A percentile compares a stretch with the other conserved stretches of the same genome.
These are phyloP conservation scores for Quercus gilva DNA, from an alignment of 306 rosid species.

Conservation along the genomic window DNA sequence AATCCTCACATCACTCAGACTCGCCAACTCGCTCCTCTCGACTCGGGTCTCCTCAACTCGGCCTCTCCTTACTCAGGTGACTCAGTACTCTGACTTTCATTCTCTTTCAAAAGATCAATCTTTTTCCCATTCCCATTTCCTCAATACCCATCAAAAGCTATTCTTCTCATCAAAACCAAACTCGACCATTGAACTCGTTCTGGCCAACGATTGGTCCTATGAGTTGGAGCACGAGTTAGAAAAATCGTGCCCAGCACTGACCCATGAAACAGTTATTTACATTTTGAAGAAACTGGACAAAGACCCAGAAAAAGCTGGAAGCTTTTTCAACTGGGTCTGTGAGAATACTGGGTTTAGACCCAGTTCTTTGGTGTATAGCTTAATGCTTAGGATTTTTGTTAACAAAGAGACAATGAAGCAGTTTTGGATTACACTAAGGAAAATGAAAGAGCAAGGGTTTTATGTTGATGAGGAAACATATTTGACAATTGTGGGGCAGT, in stretches of 20 bases:
- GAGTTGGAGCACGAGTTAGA: conserved; percentile 52
- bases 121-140: conserved; percentile 13
- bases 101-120: conserved; percentile 24
- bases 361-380: conserved; percentile 58
- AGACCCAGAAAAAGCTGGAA: conserved; percentile 58
- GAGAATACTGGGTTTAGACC: conserved; percentile 51
- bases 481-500: conserved; percentile 26
- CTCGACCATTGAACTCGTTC: conserved; percentile 53
- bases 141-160: conserved; percentile 29
- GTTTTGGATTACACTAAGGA: conserved; percentile 59
- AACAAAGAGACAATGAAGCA: conserved; percentile 50
- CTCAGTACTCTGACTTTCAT: conserved; percentile 31
- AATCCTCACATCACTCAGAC: conserved; percentile 39
- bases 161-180: conserved; percentile 60
- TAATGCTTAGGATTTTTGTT: conserved; percentile 57
- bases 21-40: conserved; percentile 40
- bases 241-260: conserved; percentile 30
- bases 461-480: conserved; percentile 57
- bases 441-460: conserved; percentile 67
- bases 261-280: conserved; percentile 69
- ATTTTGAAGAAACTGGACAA: conserved; percentile 61
- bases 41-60: conserved; percentile 36
- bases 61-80: conserved; percentile 43
- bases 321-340: conserved; percentile 69
- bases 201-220: conserved; percentile 65